Evolutionary conservation across 306 rosid genomes (phyloP).

Genomic region (Citrullus amarus): DNA sequence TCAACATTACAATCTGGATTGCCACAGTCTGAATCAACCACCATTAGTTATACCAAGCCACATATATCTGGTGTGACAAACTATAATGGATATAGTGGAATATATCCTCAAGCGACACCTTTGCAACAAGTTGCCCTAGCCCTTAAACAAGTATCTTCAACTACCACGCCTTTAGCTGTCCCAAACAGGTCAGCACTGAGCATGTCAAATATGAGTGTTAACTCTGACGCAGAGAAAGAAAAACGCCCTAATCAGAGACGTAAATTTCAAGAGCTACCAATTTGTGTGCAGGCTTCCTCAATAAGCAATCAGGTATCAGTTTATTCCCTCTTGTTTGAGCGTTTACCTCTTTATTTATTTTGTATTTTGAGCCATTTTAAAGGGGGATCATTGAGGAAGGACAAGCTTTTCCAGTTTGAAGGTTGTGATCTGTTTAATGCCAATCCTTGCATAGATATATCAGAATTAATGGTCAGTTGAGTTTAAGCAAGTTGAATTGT

Average conservation of each 20-base stretch:
- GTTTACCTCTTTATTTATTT: background rate
- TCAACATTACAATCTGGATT: conserved; percentile 28
- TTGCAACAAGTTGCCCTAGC: conserved; percentile 95
- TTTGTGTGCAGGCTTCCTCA: conserved; percentile 35
- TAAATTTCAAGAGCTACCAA: conserved; percentile 81
- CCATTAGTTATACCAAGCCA: conserved; percentile 35
- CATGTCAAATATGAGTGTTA: conserved; percentile 23
- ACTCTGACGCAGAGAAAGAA: conserved; percentile 38
- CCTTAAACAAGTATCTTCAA: conserved; percentile 57
- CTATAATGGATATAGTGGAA: conserved; percentile 86
- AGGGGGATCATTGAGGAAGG: background rate
- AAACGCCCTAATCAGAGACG: conserved; percentile 53
- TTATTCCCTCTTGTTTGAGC: conserved; percentile 8
- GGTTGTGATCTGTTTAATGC: background rate
- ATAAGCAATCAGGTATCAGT: conserved; percentile 57
- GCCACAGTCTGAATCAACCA: conserved; percentile 27
- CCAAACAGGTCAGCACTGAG: conserved; percentile 34
- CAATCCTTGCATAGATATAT: background rate
- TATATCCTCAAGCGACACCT: conserved; percentile 94
- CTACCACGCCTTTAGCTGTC: conserved; percentile 40
- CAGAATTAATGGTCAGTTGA: background rate
- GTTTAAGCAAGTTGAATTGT: background rate
- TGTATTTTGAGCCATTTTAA: background rate
- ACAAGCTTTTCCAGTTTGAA: background rate
- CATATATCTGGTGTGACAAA: conserved; percentile 53